Evolutionary conservation across 108 stramenopile species (phyloP), one percentile per base, ranked within the genome.

Genomic region (Tribonema minus): DNA sequence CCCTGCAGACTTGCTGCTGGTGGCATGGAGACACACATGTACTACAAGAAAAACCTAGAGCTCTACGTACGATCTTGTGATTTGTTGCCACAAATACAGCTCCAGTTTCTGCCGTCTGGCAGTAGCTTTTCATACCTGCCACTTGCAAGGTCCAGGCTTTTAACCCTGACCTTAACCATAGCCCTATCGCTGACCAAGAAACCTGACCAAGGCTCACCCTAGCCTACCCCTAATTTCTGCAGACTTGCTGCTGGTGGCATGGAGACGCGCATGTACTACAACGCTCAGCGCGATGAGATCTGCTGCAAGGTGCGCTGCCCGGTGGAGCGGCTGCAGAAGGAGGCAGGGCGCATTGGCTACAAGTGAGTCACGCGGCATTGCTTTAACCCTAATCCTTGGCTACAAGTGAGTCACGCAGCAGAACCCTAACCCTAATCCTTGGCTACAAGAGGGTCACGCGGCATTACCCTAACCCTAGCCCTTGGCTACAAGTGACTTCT

Each of bases 221-320:
- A 20, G 12, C 15, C 46, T 20, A 15, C 12, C 46, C 46, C 46
- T 15, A 54, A 12, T 20, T 15, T 15, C 23, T 54, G 46, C 46
- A 54, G 15, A 54, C 12, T 54, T 20, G 12, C 46, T 12, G 30
- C 35, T 40, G 3, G 64, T 54, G 74, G 74, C 3, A 40, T 75
- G 62, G 74, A 67, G 46, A 75, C 74, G 2, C 46, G 64, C 65
- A 65, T 75, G 74, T 75, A 64, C 38, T 75, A 75, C 34, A 64
- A 40, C 0, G 74, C 63, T 12, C 74, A 75, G 12, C 31, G 64
- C n/a, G 74, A 75, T 26, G 74, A 75, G 39, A 41, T 85, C 26
- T 76, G 72, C 72, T 73, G 70, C 33, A 85, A 85, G 37, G 69
- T 85, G 30, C 85, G 85, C 20, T 75, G 58, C n/a, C 72, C 83